Conservation (phyloP, 495 filamentous ascomycete genomes). For the Aspergillus heteromorphus region DNA sequence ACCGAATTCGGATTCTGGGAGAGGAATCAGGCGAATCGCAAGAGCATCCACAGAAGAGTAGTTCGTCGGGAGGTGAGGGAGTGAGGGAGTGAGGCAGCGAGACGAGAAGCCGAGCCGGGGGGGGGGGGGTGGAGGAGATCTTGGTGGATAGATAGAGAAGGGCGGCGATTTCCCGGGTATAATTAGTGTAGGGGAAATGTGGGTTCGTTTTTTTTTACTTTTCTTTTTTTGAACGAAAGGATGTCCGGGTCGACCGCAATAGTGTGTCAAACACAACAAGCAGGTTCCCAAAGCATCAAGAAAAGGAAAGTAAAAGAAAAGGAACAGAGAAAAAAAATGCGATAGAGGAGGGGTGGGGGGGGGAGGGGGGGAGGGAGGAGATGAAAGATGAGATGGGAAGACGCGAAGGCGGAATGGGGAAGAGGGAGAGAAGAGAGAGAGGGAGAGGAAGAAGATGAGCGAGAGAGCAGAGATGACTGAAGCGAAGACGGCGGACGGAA, state of each 20-base stretch:
- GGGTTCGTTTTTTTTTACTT: conserved; percentile 12
- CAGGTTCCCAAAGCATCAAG: conserved; percentile 25
- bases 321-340: conserved; percentile 3
- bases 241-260: conserved; percentile 35
- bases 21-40: conserved; percentile 23
- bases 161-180: conserved; percentile 10
- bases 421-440: not conserved
- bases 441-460: not conserved
- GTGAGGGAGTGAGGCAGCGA: conserved; percentile 14
- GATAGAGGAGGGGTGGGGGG: not conserved
- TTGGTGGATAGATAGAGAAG: conserved; percentile 5
- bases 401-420: conserved; percentile 22
- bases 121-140: no score
- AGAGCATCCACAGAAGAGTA: conserved; percentile 19
- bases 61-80: conserved; percentile 10
- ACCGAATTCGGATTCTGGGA: conserved; percentile 19
- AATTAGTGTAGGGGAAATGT: conserved; percentile 11
- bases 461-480: not conserved
- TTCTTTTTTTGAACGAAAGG: conserved; percentile 33
- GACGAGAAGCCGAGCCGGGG: no score
- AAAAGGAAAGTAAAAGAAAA: conserved; percentile 21
- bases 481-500: conserved; percentile 1
- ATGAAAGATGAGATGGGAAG: conserved; percentile 15
- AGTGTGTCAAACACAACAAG: conserved; percentile 50
- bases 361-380: conserved; percentile 6